Evolutionary conservation across 2,329 filamentous ascomycete species (phyloP), one percentile per base, ranked within the genome.

Genomic region (Colletotrichum ledebouriae): DNA sequence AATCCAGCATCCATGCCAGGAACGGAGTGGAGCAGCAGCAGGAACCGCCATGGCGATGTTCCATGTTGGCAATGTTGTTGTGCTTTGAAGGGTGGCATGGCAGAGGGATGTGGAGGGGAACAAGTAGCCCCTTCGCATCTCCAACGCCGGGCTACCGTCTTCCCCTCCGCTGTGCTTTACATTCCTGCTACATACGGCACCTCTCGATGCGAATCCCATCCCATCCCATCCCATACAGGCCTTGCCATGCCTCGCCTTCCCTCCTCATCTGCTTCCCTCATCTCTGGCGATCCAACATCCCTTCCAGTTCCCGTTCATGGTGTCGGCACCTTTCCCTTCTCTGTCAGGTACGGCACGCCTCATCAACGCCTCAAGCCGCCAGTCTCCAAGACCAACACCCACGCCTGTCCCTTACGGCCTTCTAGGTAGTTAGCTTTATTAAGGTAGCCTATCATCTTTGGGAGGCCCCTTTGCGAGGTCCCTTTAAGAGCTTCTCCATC

Each of bases 261-360:
- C 62, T 22, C 22, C 61, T 64, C 44, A 41, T 42, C 39, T 22
- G 47, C 57, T 67, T 46, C 59, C 53, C 39, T 55, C 59, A 50
- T 52, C 52, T 66, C 64, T 29, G 59, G 59, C 60, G 55, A 53
- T 22, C 11, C 34, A 52, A 41, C 55, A 65, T 68, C 66, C 66
- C 66, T 69, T 56, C 65, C 65, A 64, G 60, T 65, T 64, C 53
- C 15, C 46, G 52, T 37, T 47, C 55, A 37, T 65, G 65, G 39
- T 63, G 62, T 64, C 53, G 60, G 46, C 60, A 59, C 53, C 37
- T 68, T 59, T 41, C 66, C 55, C 41, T 55, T 60, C 66, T 69
- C 62, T 66, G 55, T 47, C 61, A 69, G 66, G 61, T 50, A 69
- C 66, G 49, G 49, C 39, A 67, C 61, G 61, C 61, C 61, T 65